These are phyloP conservation scores for Trypanosoma theileri DNA, from an alignment of 208 protist species.

Conservation along the genomic window DNA sequence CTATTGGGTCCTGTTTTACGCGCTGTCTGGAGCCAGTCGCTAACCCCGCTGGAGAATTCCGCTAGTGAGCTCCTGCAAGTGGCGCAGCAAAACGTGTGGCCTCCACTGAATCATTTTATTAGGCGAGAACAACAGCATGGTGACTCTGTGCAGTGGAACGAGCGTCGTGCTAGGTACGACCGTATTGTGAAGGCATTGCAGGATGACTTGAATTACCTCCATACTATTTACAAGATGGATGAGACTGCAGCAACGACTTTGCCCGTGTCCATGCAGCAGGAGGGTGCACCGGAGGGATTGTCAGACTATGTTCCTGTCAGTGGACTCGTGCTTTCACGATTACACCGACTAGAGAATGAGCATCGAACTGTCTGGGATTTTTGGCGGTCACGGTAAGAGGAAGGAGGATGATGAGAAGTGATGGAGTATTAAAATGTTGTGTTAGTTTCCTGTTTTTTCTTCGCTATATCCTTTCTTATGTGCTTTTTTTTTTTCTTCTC, in stretches of 20 bases:
- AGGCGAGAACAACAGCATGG: background rate
- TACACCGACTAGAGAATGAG: conserved; percentile 80
- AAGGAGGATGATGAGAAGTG: background rate
- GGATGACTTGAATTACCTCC: conserved; percentile 58
- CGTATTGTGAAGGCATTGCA: conserved; percentile 34
- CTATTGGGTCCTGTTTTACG: conserved; percentile 52
- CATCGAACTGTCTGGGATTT: conserved; percentile 78
- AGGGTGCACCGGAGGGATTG: conserved; percentile 24
- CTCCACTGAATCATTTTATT: conserved; percentile 17
- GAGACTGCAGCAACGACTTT: conserved; percentile 20
- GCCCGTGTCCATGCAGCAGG: background rate
- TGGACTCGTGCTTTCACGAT: conserved; percentile 64
- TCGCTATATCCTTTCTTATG: background rate
- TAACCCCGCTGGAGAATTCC: conserved; percentile 44
- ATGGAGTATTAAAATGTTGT: background rate
- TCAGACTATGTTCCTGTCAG: conserved; percentile 76
- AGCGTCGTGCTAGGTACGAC: conserved; percentile 15
- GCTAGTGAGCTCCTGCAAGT: conserved; percentile 45
- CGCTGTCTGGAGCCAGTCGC: conserved; percentile 53
- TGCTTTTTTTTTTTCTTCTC: background rate
- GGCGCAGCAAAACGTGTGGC: conserved; percentile 41
- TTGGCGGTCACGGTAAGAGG: conserved; percentile 37
- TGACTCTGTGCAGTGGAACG: background rate
- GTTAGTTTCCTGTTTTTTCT: background rate
- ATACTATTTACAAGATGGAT: conserved; percentile 56